phyloP scores from a whole-genome alignment of 1,284 basidiomycete species.

The Leucoagaricus sp. region DNA sequence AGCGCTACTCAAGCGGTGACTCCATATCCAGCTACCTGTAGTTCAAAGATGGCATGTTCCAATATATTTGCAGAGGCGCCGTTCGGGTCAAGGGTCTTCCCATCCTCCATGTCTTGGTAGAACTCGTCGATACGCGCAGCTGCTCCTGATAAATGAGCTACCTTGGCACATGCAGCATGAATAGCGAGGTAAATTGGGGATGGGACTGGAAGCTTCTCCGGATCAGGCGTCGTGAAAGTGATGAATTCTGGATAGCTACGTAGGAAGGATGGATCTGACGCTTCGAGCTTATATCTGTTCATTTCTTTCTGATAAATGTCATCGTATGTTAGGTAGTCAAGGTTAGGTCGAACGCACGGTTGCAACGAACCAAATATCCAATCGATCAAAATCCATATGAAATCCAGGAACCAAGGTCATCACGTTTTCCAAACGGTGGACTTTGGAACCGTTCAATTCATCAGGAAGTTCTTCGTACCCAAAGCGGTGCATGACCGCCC shows the following conservation, averaged over 20 bases:
- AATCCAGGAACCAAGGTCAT: slow-evolving; percentile 18
- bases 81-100: slow-evolving; percentile 25
- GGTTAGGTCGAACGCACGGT: slow-evolving; percentile 19
- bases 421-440: slow-evolving; percentile 28
- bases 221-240: slow-evolving; percentile 24
- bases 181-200: slow-evolving; percentile 28
- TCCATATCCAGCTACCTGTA: too few relatives aligned
- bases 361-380: slow-evolving; percentile 20
- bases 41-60: slow-evolving; percentile 20
- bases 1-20: too few relatives aligned
- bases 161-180: slow-evolving; percentile 37
- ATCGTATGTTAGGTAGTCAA: background rate
- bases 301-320: background rate
- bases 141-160: slow-evolving; percentile 39
- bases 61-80: slow-evolving; percentile 22
- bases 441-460: slow-evolving; percentile 23
- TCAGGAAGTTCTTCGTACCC: slow-evolving; percentile 18
- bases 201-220: slow-evolving; percentile 24
- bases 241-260: slow-evolving; percentile 20
- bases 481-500: slow-evolving; percentile 23
- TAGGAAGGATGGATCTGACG: background rate
- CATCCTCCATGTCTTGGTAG: slow-evolving; percentile 32
- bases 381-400: slow-evolving; percentile 17
- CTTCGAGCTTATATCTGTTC: slow-evolving; percentile 21
- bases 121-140: slow-evolving; percentile 32